Evolutionary conservation across 768 basidiomycete genomes (phyloP).

Genomic region (Pholiota molesta): DNA sequence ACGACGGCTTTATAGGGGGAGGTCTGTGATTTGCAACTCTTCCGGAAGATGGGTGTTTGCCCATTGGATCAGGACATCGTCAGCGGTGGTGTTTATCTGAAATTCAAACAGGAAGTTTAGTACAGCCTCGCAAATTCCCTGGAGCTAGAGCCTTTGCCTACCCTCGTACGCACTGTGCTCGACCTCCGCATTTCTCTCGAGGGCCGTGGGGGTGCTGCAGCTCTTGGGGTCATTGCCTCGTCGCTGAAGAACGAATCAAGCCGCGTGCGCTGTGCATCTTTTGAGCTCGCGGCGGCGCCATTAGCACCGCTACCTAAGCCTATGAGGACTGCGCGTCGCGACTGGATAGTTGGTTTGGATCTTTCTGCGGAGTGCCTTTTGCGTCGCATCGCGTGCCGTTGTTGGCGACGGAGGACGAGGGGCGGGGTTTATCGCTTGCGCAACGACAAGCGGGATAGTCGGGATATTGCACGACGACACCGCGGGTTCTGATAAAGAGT

Average conservation of each 20-base stretch:
- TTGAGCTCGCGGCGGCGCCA: constrained; percentile 23
- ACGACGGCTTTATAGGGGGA: too few species aligned
- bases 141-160: constrained; percentile 14
- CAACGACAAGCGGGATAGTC: constrained; percentile 92
- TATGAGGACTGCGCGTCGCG: constrained; percentile 80
- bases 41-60: constrained; percentile 83
- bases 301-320: constrained; percentile 41
- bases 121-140: not conserved
- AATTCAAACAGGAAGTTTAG: not conserved
- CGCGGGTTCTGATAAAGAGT: constrained; percentile 72
- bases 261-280: constrained; percentile 47
- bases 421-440: constrained; percentile 95
- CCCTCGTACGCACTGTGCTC: constrained; percentile 33
- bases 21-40: constrained; percentile 58
- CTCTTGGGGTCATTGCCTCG: constrained; percentile 32
- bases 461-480: constrained; percentile 97
- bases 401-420: constrained; percentile 95
- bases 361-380: constrained; percentile 82
- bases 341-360: constrained; percentile 79
- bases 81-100: constrained; percentile 34
- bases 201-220: constrained; percentile 62
- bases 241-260: constrained; percentile 61
- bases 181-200: constrained; percentile 62
- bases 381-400: constrained; percentile 83
- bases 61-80: constrained; percentile 77